A percentile compares a stretch with the other conserved stretches of the same genome.
These are phyloP conservation scores for Erodium maritimum DNA, from an alignment of 345 rosid genomes.

Conservation along the genomic window DNA sequence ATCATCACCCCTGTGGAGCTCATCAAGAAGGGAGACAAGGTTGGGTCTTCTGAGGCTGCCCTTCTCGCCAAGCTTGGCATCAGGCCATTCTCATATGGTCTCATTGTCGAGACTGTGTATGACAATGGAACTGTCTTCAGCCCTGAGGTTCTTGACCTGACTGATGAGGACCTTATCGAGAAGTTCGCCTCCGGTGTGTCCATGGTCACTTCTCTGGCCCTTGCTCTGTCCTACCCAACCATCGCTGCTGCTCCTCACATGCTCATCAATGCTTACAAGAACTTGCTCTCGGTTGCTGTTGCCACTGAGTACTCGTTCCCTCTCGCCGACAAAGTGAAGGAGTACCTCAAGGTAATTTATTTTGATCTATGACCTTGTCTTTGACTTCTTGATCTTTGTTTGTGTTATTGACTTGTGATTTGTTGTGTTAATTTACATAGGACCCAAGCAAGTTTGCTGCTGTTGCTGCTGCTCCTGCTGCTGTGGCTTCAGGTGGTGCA, in stretches of 20 bases:
- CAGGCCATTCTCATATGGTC: constrained; percentile 48
- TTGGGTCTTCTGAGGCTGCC: constrained; percentile 36
- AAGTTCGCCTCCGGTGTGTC: constrained; percentile 30
- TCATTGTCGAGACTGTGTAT: constrained; percentile 27
- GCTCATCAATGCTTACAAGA: constrained; percentile 41
- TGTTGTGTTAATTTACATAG: constrained; percentile 29
- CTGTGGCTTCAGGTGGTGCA: constrained; percentile 15
- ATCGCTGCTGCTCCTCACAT: constrained; percentile 41
- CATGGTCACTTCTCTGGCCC: constrained; percentile 28
- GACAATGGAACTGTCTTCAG: constrained; percentile 40
- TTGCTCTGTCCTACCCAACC: constrained; percentile 35
- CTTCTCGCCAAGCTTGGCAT: constrained; percentile 35
- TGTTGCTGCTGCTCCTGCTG: constrained; percentile 31
- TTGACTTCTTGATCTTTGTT: no score
- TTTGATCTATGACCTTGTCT: no score
- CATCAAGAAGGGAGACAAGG: constrained; percentile 32
- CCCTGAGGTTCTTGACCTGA: constrained; percentile 36
- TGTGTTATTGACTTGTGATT: no score
- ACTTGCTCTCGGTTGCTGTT: constrained; percentile 41
- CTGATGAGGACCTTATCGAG: constrained; percentile 29
- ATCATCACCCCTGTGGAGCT: constrained; percentile 29
- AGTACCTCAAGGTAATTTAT: constrained; percentile 70
- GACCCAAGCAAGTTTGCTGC: constrained; percentile 73
- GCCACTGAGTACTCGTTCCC: constrained; percentile 68
- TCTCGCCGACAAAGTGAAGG: constrained; percentile 77